Conservation (phyloP, 352 stramenopile species). For the Phytophthora europaea region DNA sequence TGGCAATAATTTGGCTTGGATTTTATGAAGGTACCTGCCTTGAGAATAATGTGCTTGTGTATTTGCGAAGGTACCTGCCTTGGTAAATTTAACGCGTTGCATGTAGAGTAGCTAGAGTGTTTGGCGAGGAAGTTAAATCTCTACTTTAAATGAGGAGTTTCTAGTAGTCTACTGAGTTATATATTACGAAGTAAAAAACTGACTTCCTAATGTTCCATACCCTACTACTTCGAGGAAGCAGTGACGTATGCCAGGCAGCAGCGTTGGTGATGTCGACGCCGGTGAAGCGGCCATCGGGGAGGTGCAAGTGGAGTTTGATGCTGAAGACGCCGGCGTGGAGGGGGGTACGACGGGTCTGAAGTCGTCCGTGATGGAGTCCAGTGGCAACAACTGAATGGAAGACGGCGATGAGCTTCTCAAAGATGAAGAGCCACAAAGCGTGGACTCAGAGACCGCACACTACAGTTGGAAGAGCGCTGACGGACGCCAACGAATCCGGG, state of each 20-base stretch:
- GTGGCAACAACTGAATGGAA: constrained; percentile 30
- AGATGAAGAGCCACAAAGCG: constrained; percentile 23
- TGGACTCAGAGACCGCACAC: constrained; percentile 25
- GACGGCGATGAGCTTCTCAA: constrained; percentile 30
- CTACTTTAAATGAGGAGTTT: too few species aligned
- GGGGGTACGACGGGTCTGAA: constrained; percentile 19
- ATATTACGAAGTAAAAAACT: too few species aligned
- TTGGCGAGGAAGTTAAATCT: too few species aligned
- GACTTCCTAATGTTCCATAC: too few species aligned
- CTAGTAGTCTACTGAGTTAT: too few species aligned
- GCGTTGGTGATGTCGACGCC: constrained; percentile 5
- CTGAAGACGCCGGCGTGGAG: constrained; percentile 3
- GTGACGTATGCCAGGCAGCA: constrained; percentile 25
- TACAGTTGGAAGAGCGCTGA: constrained; percentile 83
- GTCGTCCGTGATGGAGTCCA: constrained; percentile 31
- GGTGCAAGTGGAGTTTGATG: constrained; percentile 17
- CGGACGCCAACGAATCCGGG: constrained; percentile 41
- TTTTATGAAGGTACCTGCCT: too few species aligned
- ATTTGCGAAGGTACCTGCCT: too few species aligned
- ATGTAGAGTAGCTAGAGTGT: too few species aligned
- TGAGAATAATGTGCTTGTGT: too few species aligned
- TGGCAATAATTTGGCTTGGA: too few species aligned
- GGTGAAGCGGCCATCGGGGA: constrained; percentile 12
- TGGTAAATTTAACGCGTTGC: too few species aligned
- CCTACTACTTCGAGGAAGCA: too few species aligned